Evolutionary conservation across 306 rosid species (phyloP).

Genomic region (Myrica gale): DNA sequence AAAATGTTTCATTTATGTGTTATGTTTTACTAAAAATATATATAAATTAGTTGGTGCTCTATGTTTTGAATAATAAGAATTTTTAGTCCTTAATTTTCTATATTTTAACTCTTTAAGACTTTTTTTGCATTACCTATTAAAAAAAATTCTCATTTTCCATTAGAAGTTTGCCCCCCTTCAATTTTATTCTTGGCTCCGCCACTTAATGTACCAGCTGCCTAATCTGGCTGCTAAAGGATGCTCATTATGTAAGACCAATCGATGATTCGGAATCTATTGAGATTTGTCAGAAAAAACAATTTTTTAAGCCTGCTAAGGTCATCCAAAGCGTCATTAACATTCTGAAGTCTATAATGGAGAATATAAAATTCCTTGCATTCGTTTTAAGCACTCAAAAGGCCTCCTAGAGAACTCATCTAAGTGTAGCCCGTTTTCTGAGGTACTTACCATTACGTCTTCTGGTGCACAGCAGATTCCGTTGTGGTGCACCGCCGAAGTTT

Average conservation of each 20-base stretch:
- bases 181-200: no score
- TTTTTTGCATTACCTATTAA: no score
- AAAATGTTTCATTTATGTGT: no score
- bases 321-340: background rate
- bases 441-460: background rate
- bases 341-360: background rate
- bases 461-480: background rate
- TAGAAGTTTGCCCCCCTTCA: no score
- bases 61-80: no score
- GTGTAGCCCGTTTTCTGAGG: background rate
- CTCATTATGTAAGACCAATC: background rate
- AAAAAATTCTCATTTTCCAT: no score
- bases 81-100: no score
- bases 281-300: background rate
- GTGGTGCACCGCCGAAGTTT: background rate
- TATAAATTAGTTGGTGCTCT: no score
- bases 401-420: background rate
- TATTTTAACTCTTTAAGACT: no score
- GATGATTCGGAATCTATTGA: background rate
- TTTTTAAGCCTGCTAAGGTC: background rate
- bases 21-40: no score
- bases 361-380: background rate
- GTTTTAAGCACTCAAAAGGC: background rate
- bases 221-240: background rate
- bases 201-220: background rate